These are phyloP conservation scores for Raphanus hybrid DNA, from an alignment of 441 rosid species.

Conservation along the genomic window DNA sequence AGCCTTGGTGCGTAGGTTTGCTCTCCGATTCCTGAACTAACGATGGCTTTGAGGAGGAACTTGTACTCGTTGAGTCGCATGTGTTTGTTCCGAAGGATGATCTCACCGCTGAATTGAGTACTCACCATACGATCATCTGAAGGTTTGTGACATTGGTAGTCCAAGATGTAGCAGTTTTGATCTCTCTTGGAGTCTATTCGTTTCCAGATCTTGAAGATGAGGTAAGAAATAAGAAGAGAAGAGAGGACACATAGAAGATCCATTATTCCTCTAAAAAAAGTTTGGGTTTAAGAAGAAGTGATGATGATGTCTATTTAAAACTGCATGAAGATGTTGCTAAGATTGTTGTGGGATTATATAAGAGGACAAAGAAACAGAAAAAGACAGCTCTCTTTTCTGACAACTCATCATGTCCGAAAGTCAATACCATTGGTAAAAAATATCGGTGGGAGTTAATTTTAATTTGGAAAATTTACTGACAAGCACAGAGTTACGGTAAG, in stretches of 20 bases:
- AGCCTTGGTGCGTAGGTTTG: conserved; percentile 62
- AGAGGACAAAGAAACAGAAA: conserved; percentile 9
- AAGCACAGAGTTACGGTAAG: conserved; percentile 11
- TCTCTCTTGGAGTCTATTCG: conserved; percentile 39
- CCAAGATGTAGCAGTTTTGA: conserved; percentile 54
- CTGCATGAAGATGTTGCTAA: conserved; percentile 30
- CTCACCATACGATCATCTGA: conserved; percentile 50
- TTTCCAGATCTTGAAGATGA: conserved; percentile 43
- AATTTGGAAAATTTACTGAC: conserved; percentile 28
- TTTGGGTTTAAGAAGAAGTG: conserved; percentile 17
- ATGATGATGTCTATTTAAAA: conserved; percentile 12
- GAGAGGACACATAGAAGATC: conserved; percentile 42
- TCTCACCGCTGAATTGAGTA: conserved; percentile 42
- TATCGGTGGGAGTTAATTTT: neutral
- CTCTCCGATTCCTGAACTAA: conserved; percentile 73
- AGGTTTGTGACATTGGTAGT: conserved; percentile 56
- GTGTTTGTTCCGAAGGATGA: conserved; percentile 56
- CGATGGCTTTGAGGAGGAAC: conserved; percentile 66
- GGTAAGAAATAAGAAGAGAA: conserved; percentile 35
- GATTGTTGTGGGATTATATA: conserved; percentile 33
- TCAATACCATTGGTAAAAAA: conserved; percentile 17
- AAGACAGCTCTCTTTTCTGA: conserved; percentile 31
- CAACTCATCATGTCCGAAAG: conserved; percentile 34
- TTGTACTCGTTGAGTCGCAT: conserved; percentile 63
- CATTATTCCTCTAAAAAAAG: conserved; percentile 28